Evolutionary conservation across 1,139 yeast species (phyloP).

Genomic region (Candida mesenterica): DNA sequence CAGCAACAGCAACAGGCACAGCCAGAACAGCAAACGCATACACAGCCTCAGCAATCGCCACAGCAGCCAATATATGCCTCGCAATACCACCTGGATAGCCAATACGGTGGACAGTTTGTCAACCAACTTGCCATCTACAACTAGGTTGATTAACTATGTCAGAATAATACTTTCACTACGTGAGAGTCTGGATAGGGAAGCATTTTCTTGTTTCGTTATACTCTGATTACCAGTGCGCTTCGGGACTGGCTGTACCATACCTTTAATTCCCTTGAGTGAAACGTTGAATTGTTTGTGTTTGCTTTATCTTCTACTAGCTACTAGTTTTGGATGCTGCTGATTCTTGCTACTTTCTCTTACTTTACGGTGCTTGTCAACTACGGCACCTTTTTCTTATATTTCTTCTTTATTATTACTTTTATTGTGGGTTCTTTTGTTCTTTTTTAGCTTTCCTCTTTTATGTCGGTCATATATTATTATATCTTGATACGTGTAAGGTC

Average conservation of each 20-base stretch:
- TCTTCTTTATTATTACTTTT: not conserved
- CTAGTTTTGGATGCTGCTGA: too few species aligned
- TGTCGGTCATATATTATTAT: not conserved
- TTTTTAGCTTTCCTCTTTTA: not conserved
- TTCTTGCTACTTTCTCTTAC: too few species aligned
- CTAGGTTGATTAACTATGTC: constrained; percentile 2
- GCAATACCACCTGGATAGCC: not conserved
- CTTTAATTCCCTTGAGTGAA: not conserved
- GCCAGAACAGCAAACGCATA: constrained; percentile 3
- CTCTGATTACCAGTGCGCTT: too few species aligned
- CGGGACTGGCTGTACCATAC: not conserved
- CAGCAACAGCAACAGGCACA: constrained; percentile 4
- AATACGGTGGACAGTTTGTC: constrained; percentile 3
- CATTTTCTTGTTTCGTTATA: too few species aligned
- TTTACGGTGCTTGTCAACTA: too few species aligned
- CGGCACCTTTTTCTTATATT: not conserved
- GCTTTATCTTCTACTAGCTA: too few species aligned
- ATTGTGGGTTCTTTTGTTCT: not conserved
- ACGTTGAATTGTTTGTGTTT: not conserved
- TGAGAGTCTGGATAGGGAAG: too few species aligned
- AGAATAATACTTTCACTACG: too few species aligned
- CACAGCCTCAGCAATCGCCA: constrained; percentile 2
- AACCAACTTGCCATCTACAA: constrained; percentile 7
- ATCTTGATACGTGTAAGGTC: too few species aligned
- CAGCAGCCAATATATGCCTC: constrained; percentile 3